Conservation (phyloP, 148 eudicot species). For the Beta vulgaris region DNA sequence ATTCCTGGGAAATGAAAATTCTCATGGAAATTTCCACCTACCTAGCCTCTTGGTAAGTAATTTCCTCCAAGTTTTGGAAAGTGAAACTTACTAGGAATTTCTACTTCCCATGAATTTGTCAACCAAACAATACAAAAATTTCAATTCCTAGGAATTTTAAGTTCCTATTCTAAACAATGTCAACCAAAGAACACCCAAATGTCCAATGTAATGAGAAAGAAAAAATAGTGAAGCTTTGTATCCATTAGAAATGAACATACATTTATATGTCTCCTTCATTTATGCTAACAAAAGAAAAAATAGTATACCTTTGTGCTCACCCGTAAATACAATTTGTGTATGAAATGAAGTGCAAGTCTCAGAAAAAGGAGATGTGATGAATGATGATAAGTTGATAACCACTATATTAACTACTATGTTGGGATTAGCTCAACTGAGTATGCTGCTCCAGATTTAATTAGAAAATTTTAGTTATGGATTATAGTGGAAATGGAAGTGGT, state of each 20-base stretch:
- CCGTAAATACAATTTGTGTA: neutral
- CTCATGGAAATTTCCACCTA: too few relatives aligned
- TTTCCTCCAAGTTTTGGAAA: too few relatives aligned
- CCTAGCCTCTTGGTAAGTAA: too few relatives aligned
- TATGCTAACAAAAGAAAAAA: neutral
- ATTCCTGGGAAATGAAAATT: too few relatives aligned
- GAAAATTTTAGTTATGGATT: neutral
- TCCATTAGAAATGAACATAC: neutral
- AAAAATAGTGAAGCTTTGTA: neutral
- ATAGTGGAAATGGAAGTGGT: slow-evolving; percentile 1
- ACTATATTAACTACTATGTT: neutral
- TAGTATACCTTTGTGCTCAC: neutral
- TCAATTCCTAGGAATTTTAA: too few relatives aligned
- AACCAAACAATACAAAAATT: too few relatives aligned
- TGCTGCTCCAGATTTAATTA: neutral
- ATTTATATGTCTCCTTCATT: neutral
- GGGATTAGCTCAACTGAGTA: neutral
- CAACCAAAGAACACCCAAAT: too few relatives aligned
- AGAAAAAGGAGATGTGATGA: neutral
- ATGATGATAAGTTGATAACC: neutral
- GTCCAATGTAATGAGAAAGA: neutral
- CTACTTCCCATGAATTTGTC: too few relatives aligned
- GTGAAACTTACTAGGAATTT: too few relatives aligned
- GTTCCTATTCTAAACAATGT: too few relatives aligned
- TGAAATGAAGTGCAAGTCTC: neutral